Base-by-base conservation (phyloP, 2,329 filamentous ascomycete species). In the Setomelanomma holmii region DNA sequence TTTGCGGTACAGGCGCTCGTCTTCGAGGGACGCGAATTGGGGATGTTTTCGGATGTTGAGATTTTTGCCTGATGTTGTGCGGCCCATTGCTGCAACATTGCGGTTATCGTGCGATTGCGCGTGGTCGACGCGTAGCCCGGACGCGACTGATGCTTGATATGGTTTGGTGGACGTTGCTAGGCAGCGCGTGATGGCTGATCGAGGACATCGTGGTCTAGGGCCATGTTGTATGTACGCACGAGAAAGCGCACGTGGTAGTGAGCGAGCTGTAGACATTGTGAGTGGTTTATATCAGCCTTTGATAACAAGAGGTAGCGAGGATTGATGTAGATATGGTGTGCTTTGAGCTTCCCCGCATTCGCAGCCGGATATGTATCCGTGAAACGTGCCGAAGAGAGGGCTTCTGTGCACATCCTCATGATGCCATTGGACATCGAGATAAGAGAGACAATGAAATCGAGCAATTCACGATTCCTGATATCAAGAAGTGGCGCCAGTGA, bases 21-120 rank as follows among this genome's bases (percentile, higher is more conserved):
- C 72, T 51, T 78, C 74, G 5, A 74, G 67, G 1, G 56, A 69
- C 3, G 63, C 63, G 45, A 78, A 78, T 8, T 59, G 67, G 11
- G 74, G 74, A 60, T 82, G 82, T 27, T 75, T 71, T 21, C 79
- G 70, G 20, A 82, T 77, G 55, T 76, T 78, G 27, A 82, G 69
- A 8, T 73, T 72, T 55, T 75, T 76, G 17, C 80, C 80, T 1
- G 71, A 75, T 8, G 71, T 75, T 0, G 79, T 81, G 55, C 74
- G 76, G 4, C 80, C 80, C 41, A 81, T 71, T 4, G 80, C 78
- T 23, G 76, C 76, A 4, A 80, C 74, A 1, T 65, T 69, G 34
- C 72, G 74, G 62, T 81, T 82, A 23, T 68, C 69, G 12, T 60
- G 66, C 12, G 70, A 69, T 42, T 80, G 76, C 8, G 62, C 62